Conservation (phyloP, 257 asterid genomes). For the Thymus mandschuricus region DNA sequence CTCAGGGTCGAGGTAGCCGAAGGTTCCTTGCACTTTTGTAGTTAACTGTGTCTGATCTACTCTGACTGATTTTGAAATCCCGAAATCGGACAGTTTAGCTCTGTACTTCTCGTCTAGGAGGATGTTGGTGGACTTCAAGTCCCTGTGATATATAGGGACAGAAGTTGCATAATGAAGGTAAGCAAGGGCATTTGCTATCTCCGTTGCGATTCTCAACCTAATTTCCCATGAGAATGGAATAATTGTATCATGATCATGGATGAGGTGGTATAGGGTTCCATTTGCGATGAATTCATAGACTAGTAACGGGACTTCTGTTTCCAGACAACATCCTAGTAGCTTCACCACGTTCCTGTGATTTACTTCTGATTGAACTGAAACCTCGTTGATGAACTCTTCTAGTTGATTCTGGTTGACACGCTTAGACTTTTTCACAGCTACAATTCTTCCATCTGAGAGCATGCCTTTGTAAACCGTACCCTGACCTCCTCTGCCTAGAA, state of each 20-base stretch:
- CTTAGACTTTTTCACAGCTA: constrained; percentile 44
- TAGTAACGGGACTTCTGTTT: constrained; percentile 39
- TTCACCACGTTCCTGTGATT: constrained; percentile 42
- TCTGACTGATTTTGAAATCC: constrained; percentile 35
- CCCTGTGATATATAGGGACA: constrained; percentile 44
- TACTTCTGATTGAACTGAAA: constrained; percentile 38
- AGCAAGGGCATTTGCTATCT: constrained; percentile 37
- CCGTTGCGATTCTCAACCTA: constrained; percentile 43
- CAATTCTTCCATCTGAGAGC: constrained; percentile 41
- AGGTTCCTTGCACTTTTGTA: constrained; percentile 43
- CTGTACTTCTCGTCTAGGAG: constrained; percentile 42
- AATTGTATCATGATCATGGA: constrained; percentile 26
- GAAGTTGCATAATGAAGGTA: constrained; percentile 43
- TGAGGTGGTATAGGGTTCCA: constrained; percentile 37
- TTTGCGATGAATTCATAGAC: constrained; percentile 43
- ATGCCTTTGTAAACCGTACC: constrained; percentile 51
- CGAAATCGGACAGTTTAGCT: constrained; percentile 46
- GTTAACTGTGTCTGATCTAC: constrained; percentile 36
- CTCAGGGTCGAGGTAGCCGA: constrained; percentile 46
- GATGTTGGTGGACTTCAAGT: constrained; percentile 45
- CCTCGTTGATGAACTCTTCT: constrained; percentile 44
- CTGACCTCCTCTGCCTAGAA: constrained; percentile 48
- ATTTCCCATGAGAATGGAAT: constrained; percentile 41
- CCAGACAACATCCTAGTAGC: constrained; percentile 45
- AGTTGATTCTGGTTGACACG: constrained; percentile 28